Conservation (phyloP, 345 rosid species). For the Salix purpurea region DNA sequence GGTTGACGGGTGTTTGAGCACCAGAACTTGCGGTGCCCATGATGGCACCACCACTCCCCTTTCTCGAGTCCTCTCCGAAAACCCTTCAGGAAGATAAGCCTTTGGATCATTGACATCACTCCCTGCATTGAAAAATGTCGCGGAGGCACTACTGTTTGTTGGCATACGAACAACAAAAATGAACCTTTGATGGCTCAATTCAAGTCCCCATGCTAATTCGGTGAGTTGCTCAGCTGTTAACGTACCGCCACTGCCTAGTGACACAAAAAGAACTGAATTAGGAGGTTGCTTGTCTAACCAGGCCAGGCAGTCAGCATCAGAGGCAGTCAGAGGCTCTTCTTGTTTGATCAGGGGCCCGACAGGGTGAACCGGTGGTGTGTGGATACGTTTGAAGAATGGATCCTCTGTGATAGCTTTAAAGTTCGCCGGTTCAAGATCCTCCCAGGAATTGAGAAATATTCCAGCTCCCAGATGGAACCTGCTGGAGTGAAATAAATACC, state of each 20-base stretch:
- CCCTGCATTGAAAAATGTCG: slow-evolving; percentile 10
- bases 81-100: slow-evolving; percentile 22
- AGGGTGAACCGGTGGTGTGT: slow-evolving; percentile 7
- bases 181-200: slow-evolving; percentile 22
- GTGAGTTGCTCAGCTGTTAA: slow-evolving; percentile 12
- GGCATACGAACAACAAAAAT: slow-evolving; percentile 20
- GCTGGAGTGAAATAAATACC: slow-evolving; percentile 8
- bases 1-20: slow-evolving; percentile 14
- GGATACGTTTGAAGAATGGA: slow-evolving; percentile 13
- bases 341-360: slow-evolving; percentile 17
- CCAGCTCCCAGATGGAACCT: slow-evolving; percentile 10
- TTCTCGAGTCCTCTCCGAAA: slow-evolving; percentile 7
- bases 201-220: slow-evolving; percentile 22
- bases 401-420: slow-evolving; percentile 8
- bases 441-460: slow-evolving; percentile 24
- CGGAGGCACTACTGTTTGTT: not conserved
- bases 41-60: slow-evolving; percentile 15
- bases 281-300: slow-evolving; percentile 24
- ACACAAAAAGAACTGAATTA: slow-evolving; percentile 13
- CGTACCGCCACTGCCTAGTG: slow-evolving; percentile 26
- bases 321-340: slow-evolving; percentile 6
- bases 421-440: slow-evolving; percentile 10
- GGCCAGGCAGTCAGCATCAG: not conserved
- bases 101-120: slow-evolving; percentile 17
- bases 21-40: slow-evolving; percentile 20